These are phyloP conservation scores for Thalassiosira mediterranea DNA, from an alignment of 352 stramenopile genomes.

Conservation along the genomic window DNA sequence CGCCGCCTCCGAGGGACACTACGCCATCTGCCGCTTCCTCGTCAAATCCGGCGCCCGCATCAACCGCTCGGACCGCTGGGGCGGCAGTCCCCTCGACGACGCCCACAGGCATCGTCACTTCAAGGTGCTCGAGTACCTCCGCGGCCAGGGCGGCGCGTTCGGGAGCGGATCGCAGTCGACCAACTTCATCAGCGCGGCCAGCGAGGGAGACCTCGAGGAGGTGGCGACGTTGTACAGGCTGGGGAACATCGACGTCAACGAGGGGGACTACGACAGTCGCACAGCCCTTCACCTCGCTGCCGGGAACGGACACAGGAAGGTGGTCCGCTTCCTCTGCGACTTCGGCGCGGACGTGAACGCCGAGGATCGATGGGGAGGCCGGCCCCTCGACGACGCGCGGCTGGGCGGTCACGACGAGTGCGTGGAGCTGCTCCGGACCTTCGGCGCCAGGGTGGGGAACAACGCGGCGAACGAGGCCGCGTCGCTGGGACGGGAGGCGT, in stretches of 20 bases:
- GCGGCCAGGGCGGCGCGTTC: conserved; percentile 59
- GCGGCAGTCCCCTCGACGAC: conserved; percentile 78
- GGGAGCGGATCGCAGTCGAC: conserved; percentile 62
- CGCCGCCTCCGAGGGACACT: conserved; percentile 76
- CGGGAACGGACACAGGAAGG: conserved; percentile 68
- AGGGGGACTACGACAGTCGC: conserved; percentile 83
- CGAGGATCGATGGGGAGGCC: conserved; percentile 67
- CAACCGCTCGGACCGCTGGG: conserved; percentile 77
- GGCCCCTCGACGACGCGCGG: conserved; percentile 72
- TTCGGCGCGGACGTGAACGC: conserved; percentile 66
- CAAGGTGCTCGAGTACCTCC: conserved; percentile 64
- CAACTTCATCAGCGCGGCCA: conserved; percentile 78
- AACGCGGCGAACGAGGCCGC: conserved; percentile 8
- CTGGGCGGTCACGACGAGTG: conserved; percentile 33
- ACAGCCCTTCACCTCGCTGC: conserved; percentile 83
- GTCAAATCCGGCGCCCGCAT: conserved; percentile 60
- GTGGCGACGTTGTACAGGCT: conserved; percentile 58
- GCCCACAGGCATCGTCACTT: conserved; percentile 72
- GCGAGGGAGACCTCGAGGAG: conserved; percentile 73
- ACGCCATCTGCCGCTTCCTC: conserved; percentile 66
- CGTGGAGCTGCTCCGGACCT: conserved; percentile 48
- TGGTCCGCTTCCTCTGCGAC: conserved; percentile 71
- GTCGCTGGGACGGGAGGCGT: conserved; percentile 37
- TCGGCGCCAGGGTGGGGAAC: conserved; percentile 42
- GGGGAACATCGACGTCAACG: conserved; percentile 62